A percentile compares a stretch with the other conserved stretches of the same genome.
These are phyloP conservation scores for Flaveria ramosissima DNA, from an alignment of 129 eudicot genomes.

Conservation along the genomic window DNA sequence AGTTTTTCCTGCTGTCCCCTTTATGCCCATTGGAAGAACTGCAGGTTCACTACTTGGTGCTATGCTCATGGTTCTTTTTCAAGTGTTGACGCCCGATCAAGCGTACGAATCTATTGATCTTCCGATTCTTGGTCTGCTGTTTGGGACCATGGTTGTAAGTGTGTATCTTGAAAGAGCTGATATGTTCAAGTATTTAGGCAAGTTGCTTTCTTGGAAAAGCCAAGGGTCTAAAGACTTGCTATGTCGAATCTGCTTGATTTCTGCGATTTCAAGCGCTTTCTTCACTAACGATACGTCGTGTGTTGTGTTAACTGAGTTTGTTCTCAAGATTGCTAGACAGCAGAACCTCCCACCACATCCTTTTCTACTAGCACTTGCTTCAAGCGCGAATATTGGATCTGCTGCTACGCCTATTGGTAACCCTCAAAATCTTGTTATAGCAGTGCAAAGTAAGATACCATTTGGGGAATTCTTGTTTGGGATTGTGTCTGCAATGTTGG, in stretches of 20 bases:
- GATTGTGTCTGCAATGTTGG: conserved; percentile 65
- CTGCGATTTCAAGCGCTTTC: conserved; percentile 84
- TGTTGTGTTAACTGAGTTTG: conserved; percentile 91
- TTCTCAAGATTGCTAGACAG: conserved; percentile 82
- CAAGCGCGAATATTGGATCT: conserved; percentile 95
- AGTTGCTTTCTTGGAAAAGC: conserved; percentile 68
- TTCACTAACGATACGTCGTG: conserved; percentile 91
- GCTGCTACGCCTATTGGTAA: conserved; percentile 95
- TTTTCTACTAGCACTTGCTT: conserved; percentile 79
- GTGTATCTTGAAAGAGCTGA: conserved; percentile 93
- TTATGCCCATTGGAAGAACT: conserved; percentile 83
- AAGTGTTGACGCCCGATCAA: conserved; percentile 77
- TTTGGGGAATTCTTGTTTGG: conserved; percentile 75
- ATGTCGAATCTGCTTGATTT: conserved; percentile 70
- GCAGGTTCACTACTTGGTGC: conserved; percentile 97
- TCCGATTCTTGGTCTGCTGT: conserved; percentile 82
- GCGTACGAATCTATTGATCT: conserved; percentile 94
- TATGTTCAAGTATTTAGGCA: conserved; percentile 80
- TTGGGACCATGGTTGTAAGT: conserved; percentile 98
- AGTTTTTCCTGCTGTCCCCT: conserved; percentile 88
- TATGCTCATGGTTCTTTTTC: conserved; percentile 86
- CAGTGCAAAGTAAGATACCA: conserved; percentile 72
- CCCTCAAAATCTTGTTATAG: conserved; percentile 91
- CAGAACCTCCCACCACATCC: conserved; percentile 97
- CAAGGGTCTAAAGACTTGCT: conserved; percentile 80